Evolutionary conservation across 148 eudicot species (phyloP).

Genomic region (Fagopyrum tataricum): DNA sequence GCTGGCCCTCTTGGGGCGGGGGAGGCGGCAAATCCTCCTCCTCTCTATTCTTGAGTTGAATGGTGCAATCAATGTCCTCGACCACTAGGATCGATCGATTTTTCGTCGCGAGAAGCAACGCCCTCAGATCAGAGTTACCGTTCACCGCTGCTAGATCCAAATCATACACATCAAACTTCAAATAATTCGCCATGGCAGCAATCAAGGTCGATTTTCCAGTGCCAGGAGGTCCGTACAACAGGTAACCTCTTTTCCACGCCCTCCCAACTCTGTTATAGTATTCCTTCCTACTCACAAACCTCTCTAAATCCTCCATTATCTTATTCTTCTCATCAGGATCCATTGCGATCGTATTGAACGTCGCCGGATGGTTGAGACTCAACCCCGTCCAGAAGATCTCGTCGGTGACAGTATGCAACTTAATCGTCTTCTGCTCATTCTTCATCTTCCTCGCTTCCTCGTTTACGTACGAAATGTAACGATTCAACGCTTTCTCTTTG

Average conservation of each 20-base stretch:
- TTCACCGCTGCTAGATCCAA: conserved; percentile 28
- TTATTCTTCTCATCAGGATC: neutral
- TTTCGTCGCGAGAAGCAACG: conserved; percentile 22
- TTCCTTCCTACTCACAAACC: conserved; percentile 17
- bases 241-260: conserved; percentile 13
- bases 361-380: conserved; percentile 9
- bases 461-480: conserved; percentile 23
- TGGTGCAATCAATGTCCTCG: conserved; percentile 38
- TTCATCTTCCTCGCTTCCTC: conserved; percentile 17
- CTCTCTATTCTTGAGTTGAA: conserved; percentile 25
- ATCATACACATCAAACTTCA: conserved; percentile 30
- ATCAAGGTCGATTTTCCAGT: conserved; percentile 28
- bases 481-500: conserved; percentile 20
- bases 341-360: conserved; percentile 11
- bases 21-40: neutral
- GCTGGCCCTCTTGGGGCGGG: no score
- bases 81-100: conserved; percentile 34
- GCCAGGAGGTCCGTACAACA: conserved; percentile 19
- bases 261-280: conserved; percentile 8
- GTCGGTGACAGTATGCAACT: conserved; percentile 10
- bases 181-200: conserved; percentile 27
- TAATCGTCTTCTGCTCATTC: conserved; percentile 22
- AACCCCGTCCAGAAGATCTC: neutral
- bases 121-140: conserved; percentile 26
- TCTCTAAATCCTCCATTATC: neutral